Evolutionary conservation across 352 stramenopile species (phyloP), one percentile per base, ranked within the genome.

Genomic region (Thalassiosira mediterranea): DNA sequence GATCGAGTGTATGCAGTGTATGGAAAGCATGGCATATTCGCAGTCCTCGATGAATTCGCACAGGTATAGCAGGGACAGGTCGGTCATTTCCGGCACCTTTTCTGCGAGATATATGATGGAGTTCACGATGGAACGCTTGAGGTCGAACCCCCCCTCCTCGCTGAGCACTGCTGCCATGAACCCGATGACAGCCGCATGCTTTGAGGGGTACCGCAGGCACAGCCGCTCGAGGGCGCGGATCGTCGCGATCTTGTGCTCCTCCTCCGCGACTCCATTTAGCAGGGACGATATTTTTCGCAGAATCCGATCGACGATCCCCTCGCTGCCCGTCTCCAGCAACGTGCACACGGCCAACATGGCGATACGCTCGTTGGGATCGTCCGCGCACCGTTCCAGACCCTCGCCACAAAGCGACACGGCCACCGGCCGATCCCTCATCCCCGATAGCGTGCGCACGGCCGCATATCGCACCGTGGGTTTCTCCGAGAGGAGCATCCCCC

Each of bases 11-110:
- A 99, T 75, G 62, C 99, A 98, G 93, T 98, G 70, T 65, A 97
- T 95, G 1, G 83, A 94, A 8, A 97, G 76, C 29, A 89, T 91
- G 42, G 91, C 95, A 78, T 96, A 97, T 84, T 97, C 94, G 61
- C 94, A 97, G 90, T 99, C 97, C 78, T 99, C 97, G 74, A 99
- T 99, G 74, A 99, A 99, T 89, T 99, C 97, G 66, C 97, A 99
- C 57, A 99, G 79, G 79, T 99, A 96, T 2, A 99, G 88, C 28
- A 99, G 85, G 15, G 90, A 96, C 32, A 88, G 95, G 77, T 99
- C 97, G 75, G 98, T 99, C 54, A 96, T 97, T 80, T 99, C 96
- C 7, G 97, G 96, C 25, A 99, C 97, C 48, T 92, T 79, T 25
- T 96, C 91, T 47, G 99, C 98, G 47, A 99, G 87, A 32, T 96